These are phyloP conservation scores for Mytilinidion resinicola DNA, from an alignment of 495 filamentous ascomycete species.

Conservation along the genomic window DNA sequence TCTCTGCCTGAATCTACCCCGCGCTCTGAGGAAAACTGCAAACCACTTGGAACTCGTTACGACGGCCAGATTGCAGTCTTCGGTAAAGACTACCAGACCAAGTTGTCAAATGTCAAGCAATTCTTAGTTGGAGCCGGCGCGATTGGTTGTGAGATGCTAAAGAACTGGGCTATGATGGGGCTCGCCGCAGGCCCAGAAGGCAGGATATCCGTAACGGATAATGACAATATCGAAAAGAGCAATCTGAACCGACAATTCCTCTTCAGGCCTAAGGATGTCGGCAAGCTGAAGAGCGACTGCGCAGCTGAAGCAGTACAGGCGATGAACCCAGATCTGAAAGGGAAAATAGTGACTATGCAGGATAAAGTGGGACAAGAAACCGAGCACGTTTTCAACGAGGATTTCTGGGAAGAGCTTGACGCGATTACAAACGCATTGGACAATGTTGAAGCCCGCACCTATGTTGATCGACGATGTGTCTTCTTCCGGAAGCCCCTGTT, in stretches of 20 bases:
- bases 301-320: constrained; percentile 78
- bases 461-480: constrained; percentile 94
- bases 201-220: constrained; percentile 87
- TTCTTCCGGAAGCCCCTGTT: constrained; percentile 97
- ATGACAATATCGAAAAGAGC: constrained; percentile 98
- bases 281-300: constrained; percentile 94
- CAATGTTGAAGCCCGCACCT: constrained; percentile 95
- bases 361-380: constrained; percentile 91
- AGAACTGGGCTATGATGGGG: constrained; percentile 99
- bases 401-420: constrained; percentile 87
- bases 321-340: constrained; percentile 91
- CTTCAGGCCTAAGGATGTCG: constrained; percentile 90
- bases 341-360: constrained; percentile 74
- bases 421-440: constrained; percentile 95
- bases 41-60: constrained; percentile 75
- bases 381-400: constrained; percentile 89
- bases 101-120: constrained; percentile 76
- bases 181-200: constrained; percentile 83
- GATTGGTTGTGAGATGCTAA: constrained; percentile 98
- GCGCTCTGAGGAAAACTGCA: constrained; percentile 81
- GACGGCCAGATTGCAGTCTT: constrained; percentile 98
- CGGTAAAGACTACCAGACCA: constrained; percentile 88
- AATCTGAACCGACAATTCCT: constrained; percentile 98
- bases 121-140: constrained; percentile 97
- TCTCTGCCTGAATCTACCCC: constrained; percentile 68